These are phyloP conservation scores for Kazachstania psychrophila DNA, from an alignment of 805 yeast genomes.

Conservation along the genomic window DNA sequence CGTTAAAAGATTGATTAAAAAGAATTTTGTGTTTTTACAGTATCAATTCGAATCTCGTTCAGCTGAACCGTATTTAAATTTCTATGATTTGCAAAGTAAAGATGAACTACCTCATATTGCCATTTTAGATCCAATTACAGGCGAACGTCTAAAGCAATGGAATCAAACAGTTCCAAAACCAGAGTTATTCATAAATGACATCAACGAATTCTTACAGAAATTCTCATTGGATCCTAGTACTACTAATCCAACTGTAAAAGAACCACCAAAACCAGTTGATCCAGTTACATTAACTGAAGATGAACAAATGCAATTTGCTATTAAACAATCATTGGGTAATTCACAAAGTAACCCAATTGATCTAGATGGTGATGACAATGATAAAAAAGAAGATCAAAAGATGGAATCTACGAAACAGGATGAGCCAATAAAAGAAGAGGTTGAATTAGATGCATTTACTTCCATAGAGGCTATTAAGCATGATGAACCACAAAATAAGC, in stretches of 20 bases:
- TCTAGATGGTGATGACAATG: conserved; percentile 9
- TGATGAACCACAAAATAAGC: conserved; percentile 52
- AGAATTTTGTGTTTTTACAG: conserved; percentile 75
- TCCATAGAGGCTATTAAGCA: conserved; percentile 42
- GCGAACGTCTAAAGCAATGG: conserved; percentile 81
- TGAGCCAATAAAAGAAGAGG: conserved; percentile 6
- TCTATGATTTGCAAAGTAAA: conserved; percentile 52
- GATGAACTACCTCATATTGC: conserved; percentile 73
- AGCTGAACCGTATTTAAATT: conserved; percentile 62
- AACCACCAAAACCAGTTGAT: conserved; percentile 47
- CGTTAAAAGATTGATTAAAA: conserved; percentile 54
- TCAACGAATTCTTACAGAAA: conserved; percentile 54
- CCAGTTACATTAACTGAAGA: conserved; percentile 67
- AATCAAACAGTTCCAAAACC: conserved; percentile 50
- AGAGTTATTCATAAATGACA: conserved; percentile 54
- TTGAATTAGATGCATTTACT: conserved; percentile 36
- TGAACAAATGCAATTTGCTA: conserved; percentile 71
- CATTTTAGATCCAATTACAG: conserved; percentile 89
- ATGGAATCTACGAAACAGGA: too few species aligned
- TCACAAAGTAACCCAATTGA: conserved; percentile 22
- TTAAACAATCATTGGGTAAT: conserved; percentile 50
- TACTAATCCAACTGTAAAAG: conserved; percentile 56
- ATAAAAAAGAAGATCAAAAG: conserved; percentile 4
- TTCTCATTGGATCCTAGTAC: conserved; percentile 58
- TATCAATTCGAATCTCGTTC: conserved; percentile 69